phyloP scores from a whole-genome alignment of 2,329 filamentous ascomycete genomes.

The Aureobasidium uvarum region DNA sequence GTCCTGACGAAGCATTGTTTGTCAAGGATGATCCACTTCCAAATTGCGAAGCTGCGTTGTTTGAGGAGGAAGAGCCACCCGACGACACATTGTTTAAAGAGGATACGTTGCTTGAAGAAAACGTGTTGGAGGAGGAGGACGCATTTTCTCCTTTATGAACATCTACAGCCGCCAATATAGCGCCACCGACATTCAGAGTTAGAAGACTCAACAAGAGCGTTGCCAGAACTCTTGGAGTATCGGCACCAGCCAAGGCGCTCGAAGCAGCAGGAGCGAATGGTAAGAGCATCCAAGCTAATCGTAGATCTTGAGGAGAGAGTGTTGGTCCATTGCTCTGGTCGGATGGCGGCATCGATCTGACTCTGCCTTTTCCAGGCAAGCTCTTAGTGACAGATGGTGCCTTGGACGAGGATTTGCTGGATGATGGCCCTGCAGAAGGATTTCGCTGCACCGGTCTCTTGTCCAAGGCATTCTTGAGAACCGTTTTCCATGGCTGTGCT shows the following conservation, averaged over 20 bases:
- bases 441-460: not conserved
- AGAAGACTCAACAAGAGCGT: conserved; percentile 1
- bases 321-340: not conserved
- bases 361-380: not conserved
- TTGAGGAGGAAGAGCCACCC: not conserved
- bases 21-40: not conserved
- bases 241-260: conserved; percentile 1
- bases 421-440: not conserved
- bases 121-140: not conserved
- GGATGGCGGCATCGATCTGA: not conserved
- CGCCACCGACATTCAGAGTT: conserved; percentile 9
- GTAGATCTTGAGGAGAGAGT: not conserved
- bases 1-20: not conserved
- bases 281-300: conserved; percentile 7
- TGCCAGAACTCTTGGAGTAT: not conserved
- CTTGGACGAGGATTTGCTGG: not conserved
- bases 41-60: not conserved
- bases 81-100: not conserved
- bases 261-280: conserved; percentile 10
- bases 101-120: not conserved
- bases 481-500: not conserved
- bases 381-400: not conserved
- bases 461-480: not conserved
- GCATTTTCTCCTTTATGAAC: not conserved
- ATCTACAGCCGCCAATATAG: not conserved